Percentiles rank a stretch among this genome's conserved stretches.
Evolutionary conservation across 805 yeast genomes (phyloP).

Genomic region (Scheffersomyces ergatensis): DNA sequence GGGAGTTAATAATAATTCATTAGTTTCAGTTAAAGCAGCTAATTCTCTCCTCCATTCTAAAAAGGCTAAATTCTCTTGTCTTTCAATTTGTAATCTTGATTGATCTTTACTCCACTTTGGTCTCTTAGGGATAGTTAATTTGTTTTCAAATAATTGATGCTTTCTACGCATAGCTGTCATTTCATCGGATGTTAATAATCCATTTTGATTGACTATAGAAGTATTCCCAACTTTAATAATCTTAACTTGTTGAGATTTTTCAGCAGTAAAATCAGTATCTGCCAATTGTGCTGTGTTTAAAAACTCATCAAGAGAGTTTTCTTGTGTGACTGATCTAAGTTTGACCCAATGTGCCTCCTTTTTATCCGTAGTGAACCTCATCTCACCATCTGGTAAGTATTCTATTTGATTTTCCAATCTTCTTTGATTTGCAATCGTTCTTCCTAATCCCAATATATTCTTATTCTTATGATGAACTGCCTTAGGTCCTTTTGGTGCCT

Average conservation of each 20-base stretch:
- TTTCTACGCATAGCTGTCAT: slow-evolving; percentile 56
- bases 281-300: slow-evolving; percentile 93
- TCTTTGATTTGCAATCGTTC: slow-evolving; percentile 75
- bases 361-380: slow-evolving; percentile 83
- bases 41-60: slow-evolving; percentile 91
- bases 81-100: slow-evolving; percentile 74
- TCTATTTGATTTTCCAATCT: slow-evolving; percentile 66
- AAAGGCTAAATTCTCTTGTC: slow-evolving; percentile 86
- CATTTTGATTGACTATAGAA: slow-evolving; percentile 36
- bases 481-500: slow-evolving; percentile 89
- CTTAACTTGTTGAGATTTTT: slow-evolving; percentile 75
- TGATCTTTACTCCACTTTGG: slow-evolving; percentile 79
- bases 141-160: slow-evolving; percentile 65
- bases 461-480: slow-evolving; percentile 82
- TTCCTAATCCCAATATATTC: slow-evolving; percentile 81
- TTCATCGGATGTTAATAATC: slow-evolving; percentile 64
- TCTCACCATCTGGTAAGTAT: slow-evolving; percentile 79
- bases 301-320: slow-evolving; percentile 89
- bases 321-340: slow-evolving; percentile 91
- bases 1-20: slow-evolving; percentile 87
- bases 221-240: slow-evolving; percentile 72
- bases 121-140: slow-evolving; percentile 86
- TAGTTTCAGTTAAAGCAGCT: slow-evolving; percentile 79
- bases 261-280: slow-evolving; percentile 94
- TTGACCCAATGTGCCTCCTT: slow-evolving; percentile 89